Percentiles rank a stretch among this genome's conserved stretches.
phyloP scores from a whole-genome alignment of 129 eudicot genomes.

The Tanacetum coccineum region DNA sequence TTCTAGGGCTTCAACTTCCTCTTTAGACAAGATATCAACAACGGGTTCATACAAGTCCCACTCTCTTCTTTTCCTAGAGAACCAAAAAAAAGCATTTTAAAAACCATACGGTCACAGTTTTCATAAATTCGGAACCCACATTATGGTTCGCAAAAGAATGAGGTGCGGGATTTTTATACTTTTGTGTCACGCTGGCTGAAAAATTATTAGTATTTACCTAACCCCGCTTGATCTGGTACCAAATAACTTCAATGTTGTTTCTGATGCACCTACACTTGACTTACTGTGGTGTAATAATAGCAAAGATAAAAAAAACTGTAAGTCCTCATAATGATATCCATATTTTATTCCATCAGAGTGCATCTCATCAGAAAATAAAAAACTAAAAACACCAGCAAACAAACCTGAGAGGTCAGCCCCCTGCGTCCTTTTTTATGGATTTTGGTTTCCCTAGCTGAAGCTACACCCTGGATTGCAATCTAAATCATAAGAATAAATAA shows the following conservation, averaged over 20 bases:
- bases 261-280: slow-evolving; percentile 68
- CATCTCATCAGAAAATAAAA: slow-evolving; percentile 10
- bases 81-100: neutral
- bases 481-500: slow-evolving; percentile 21
- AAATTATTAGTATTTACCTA: slow-evolving; percentile 39
- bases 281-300: slow-evolving; percentile 45
- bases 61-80: slow-evolving; percentile 83
- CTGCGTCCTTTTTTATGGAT: slow-evolving; percentile 73
- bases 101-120: too few species aligned
- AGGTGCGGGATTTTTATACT: too few species aligned
- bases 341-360: too few species aligned
- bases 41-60: slow-evolving; percentile 91
- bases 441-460: slow-evolving; percentile 76
- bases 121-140: neutral
- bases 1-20: slow-evolving; percentile 87
- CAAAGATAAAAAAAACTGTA: neutral
- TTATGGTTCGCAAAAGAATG: neutral
- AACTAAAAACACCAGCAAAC: neutral
- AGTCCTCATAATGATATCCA: neutral
- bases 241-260: slow-evolving; percentile 70
- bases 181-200: too few species aligned
- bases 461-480: slow-evolving; percentile 86
- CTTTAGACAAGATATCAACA: slow-evolving; percentile 83
- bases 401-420: slow-evolving; percentile 70
- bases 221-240: slow-evolving; percentile 80